phyloP scores from a whole-genome alignment of 768 basidiomycete species.

The Collybiopsis luxurians region DNA sequence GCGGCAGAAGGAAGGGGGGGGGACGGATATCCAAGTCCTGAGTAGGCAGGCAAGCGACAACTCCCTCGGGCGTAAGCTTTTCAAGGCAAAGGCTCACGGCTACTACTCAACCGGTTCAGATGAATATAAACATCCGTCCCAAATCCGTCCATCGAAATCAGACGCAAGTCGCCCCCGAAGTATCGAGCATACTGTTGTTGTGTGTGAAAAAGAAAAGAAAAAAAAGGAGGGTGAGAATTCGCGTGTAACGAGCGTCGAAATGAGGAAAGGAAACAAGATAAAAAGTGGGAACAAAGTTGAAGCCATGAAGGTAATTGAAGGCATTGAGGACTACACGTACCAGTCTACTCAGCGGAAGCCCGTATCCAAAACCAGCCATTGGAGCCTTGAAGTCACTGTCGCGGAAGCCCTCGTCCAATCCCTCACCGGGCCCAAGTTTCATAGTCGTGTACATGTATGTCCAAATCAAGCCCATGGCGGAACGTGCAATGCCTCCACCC shows the following conservation, averaged over 20 bases:
- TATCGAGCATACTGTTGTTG: conserved; percentile 80
- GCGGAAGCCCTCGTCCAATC: conserved; percentile 74
- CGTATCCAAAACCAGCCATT: conserved; percentile 97
- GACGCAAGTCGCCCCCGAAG: conserved; percentile 87
- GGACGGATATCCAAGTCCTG: too few species aligned
- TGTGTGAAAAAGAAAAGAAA: background rate
- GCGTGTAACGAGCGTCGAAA: too few species aligned
- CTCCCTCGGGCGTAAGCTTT: too few species aligned
- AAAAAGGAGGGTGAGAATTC: too few species aligned
- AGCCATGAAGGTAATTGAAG: too few species aligned
- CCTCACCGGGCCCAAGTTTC: conserved; percentile 61
- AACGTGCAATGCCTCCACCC: conserved; percentile 88
- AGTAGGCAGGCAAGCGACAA: too few species aligned
- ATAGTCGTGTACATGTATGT: conserved; percentile 97
- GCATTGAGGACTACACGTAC: too few species aligned
- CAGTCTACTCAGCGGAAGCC: conserved; percentile 86
- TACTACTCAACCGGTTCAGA: conserved; percentile 80
- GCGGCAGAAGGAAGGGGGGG: too few species aligned
- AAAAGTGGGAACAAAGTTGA: too few species aligned
- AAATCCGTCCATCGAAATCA: conserved; percentile 99
- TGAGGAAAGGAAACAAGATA: too few species aligned
- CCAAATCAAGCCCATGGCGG: conserved; percentile 91
- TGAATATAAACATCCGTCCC: conserved; percentile 95
- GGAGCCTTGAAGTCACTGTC: conserved; percentile 93
- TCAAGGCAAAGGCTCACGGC: conserved; percentile 72